Evolutionary conservation across 1,284 basidiomycete species (phyloP), one percentile per base, ranked within the genome.

Genomic region (Sporisorium reilianum): DNA sequence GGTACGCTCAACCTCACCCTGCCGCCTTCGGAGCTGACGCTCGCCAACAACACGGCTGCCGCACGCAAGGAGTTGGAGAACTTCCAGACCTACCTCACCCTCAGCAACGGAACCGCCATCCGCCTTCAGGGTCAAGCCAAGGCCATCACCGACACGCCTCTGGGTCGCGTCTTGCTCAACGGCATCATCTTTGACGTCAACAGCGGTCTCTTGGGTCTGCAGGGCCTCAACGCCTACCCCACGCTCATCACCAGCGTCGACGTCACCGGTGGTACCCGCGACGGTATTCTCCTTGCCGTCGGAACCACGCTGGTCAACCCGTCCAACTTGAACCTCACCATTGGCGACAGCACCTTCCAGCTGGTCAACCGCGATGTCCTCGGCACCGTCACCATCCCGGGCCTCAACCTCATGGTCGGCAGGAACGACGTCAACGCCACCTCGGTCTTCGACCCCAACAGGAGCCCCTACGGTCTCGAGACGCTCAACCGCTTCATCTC

Each of bases 141-240:
- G 30, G 90, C 92, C 2, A 82, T 92, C 12, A 90, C 91, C 34
- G 90, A 89, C 78, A 89, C 89, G 76, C 90, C 89, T 75, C 87
- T 93, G 58, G 92, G 92, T 42, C 72, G 74, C 10, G 89, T 93
- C 57, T 89, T 89, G 20, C 87, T 93, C n/a, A 87, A 91, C 79
- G 88, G 90, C 2, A 92, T 93, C 82, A 89, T 89, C 73, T 91
- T 93, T 81, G 89, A 91, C 71, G 91, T 92, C 9, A 86, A 90
- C n/a, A 90, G 90, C 8, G 88, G 87, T 28, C 85, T 93, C 53
- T 84, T 87, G 25, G 92, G 92, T 52, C 83, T 93, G 18, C 87
- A 87, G 66, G 91, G 91, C 9, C 83, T 93, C 53, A 88, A 89
- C 45, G 88, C 87, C 5, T 86, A 88, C 78, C 90, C 85, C 1